Evolutionary conservation across 139 green algal species (phyloP).

Genomic region (Chlamydomonas urium): DNA sequence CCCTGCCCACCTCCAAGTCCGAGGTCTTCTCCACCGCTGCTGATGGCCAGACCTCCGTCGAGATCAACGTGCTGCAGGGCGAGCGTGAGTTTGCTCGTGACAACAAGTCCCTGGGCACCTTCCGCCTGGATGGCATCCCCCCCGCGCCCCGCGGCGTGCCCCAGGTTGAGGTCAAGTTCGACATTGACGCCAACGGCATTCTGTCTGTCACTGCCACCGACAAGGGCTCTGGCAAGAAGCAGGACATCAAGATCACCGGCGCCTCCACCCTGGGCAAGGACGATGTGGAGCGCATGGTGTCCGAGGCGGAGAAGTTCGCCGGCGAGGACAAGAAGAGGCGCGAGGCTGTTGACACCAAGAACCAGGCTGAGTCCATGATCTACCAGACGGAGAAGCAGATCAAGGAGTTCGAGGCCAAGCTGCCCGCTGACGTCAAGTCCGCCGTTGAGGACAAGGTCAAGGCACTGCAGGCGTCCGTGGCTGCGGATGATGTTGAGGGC

Average conservation of each 20-base stretch:
- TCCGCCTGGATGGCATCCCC: slow-evolving; percentile 95
- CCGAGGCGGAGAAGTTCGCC: slow-evolving; percentile 84
- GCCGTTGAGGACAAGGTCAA: slow-evolving; percentile 85
- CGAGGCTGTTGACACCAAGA: slow-evolving; percentile 93
- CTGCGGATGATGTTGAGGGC: slow-evolving; percentile 58
- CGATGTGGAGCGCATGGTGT: slow-evolving; percentile 95
- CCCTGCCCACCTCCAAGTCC: slow-evolving; percentile 91
- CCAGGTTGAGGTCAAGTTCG: slow-evolving; percentile 97
- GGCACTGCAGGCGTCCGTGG: slow-evolving; percentile 63
- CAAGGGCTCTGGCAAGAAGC: slow-evolving; percentile 94
- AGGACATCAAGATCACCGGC: slow-evolving; percentile 97
- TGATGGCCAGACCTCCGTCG: slow-evolving; percentile 91
- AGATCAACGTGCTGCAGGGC: slow-evolving; percentile 94
- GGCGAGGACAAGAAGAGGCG: slow-evolving; percentile 88
- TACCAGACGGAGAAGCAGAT: slow-evolving; percentile 99
- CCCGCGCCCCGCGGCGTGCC: slow-evolving; percentile 90
- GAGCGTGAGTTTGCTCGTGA: slow-evolving; percentile 85
- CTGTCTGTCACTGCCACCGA: slow-evolving; percentile 89
- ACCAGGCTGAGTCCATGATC: slow-evolving; percentile 85
- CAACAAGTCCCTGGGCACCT: slow-evolving; percentile 97
- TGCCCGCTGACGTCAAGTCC: slow-evolving; percentile 17
- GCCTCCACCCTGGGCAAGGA: slow-evolving; percentile 61
- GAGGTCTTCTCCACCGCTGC: slow-evolving; percentile 97
- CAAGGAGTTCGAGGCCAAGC: slow-evolving; percentile 95
- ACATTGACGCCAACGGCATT: slow-evolving; percentile 99